phyloP scores from a whole-genome alignment of 768 basidiomycete species.

The Suillus plorans region DNA sequence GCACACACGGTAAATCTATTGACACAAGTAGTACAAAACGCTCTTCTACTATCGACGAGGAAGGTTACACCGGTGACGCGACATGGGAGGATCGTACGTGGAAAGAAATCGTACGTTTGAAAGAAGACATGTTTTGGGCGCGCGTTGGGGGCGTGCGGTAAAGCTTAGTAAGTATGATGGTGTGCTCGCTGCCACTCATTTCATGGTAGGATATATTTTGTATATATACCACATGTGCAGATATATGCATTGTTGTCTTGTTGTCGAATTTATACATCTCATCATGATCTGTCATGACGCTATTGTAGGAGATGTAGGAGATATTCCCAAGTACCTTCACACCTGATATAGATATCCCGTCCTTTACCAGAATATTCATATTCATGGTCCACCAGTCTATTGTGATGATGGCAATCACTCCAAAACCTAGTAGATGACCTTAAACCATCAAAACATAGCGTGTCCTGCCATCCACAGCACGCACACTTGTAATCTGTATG shows the following conservation, averaged over 20 bases:
- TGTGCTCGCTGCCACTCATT: neutral
- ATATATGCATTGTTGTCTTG: neutral
- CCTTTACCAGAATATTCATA: too few relatives aligned
- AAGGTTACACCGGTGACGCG: conserved; percentile 57
- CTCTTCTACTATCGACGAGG: conserved; percentile 25
- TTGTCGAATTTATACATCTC: neutral
- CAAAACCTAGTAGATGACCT: too few relatives aligned
- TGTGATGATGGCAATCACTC: too few relatives aligned
- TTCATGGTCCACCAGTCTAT: too few relatives aligned
- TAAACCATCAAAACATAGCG: too few relatives aligned
- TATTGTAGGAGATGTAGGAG: neutral
- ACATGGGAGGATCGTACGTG: conserved; percentile 88
- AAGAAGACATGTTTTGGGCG: conserved; percentile 88
- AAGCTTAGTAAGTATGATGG: neutral
- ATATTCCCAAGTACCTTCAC: neutral
- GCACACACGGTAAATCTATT: conserved; percentile 13
- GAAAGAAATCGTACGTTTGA: conserved; percentile 71
- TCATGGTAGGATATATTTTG: neutral
- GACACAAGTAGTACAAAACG: conserved; percentile 25
- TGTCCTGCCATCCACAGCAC: too few relatives aligned
- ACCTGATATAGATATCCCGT: neutral
- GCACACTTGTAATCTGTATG: too few relatives aligned
- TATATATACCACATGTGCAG: neutral
- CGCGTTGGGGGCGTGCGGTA: conserved; percentile 57
- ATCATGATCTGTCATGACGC: neutral